These are phyloP conservation scores for Kwoniella sp. DNA, from an alignment of 768 basidiomycete species.

Conservation along the genomic window DNA sequence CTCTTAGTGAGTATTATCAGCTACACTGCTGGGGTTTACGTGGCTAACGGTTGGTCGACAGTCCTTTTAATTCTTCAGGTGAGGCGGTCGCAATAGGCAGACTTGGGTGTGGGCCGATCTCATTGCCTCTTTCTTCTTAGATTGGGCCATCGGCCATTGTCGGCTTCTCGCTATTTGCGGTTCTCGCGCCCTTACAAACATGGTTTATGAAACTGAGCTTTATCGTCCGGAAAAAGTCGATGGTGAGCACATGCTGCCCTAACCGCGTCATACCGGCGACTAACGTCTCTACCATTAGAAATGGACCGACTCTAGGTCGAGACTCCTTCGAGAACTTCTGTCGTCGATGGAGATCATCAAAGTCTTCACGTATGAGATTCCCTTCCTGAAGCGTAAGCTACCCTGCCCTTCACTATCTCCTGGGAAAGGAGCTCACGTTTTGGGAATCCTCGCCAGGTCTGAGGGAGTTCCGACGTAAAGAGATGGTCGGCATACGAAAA, in stretches of 20 bases:
- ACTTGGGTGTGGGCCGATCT: too few relatives aligned
- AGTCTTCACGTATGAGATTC: constrained; percentile 72
- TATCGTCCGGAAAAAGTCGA: constrained; percentile 61
- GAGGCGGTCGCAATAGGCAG: too few relatives aligned
- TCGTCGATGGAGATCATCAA: constrained; percentile 73
- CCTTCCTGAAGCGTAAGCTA: constrained; percentile 67
- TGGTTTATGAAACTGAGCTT: constrained; percentile 67
- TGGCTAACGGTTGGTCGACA: too few relatives aligned
- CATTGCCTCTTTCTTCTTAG: constrained; percentile 55
- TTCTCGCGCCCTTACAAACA: constrained; percentile 68
- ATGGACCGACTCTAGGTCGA: constrained; percentile 67
- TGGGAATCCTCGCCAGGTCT: constrained; percentile 59
- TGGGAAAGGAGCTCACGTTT: not conserved
- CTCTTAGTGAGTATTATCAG: constrained; percentile 61
- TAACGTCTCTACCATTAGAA: constrained; percentile 46
- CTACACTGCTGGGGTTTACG: too few relatives aligned
- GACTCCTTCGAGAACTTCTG: constrained; percentile 68
- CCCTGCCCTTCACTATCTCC: too few relatives aligned
- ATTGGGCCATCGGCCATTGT: constrained; percentile 71
- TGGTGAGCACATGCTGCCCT: constrained; percentile 44
- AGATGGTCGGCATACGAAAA: constrained; percentile 63
- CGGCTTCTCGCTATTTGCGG: constrained; percentile 68
- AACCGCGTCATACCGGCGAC: not conserved
- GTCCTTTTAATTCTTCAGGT: constrained; percentile 23
- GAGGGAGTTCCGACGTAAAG: constrained; percentile 61